phyloP scores from a whole-genome alignment of 2,329 filamentous ascomycete genomes.

The Dothiorella sarmentorum region DNA sequence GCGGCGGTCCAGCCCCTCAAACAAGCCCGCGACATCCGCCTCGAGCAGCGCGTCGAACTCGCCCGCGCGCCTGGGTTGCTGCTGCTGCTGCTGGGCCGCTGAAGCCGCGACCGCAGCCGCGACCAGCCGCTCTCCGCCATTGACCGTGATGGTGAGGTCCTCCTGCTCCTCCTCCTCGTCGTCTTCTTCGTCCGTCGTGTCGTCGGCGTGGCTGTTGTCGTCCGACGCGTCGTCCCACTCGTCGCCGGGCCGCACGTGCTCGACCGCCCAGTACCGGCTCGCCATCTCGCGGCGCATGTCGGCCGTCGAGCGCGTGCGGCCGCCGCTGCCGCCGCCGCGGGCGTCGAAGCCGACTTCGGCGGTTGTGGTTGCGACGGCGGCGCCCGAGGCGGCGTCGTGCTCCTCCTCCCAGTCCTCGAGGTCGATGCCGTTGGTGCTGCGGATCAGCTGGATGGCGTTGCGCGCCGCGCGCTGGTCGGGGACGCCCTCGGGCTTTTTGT shows the following conservation, averaged over 20 bases:
- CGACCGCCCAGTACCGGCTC: constrained; percentile 1
- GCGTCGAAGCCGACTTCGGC: constrained; percentile 6
- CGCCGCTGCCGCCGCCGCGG: neutral
- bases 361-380: neutral
- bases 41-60: constrained; percentile 2
- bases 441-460: constrained; percentile 16
- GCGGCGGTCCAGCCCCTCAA: neutral
- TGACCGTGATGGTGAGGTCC: neutral
- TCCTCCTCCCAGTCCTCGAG: constrained; percentile 15
- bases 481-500: constrained; percentile 1
- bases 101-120: neutral
- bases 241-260: neutral
- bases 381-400: neutral
- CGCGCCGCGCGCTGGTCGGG: constrained; percentile 12
- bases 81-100: neutral
- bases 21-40: neutral
- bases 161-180: neutral
- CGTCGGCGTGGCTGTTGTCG: neutral
- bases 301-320: constrained; percentile 6
- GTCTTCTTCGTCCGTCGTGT: neutral
- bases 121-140: neutral
- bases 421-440: constrained; percentile 13
- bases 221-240: constrained; percentile 2
- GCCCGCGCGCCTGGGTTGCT: neutral
- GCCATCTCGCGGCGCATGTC: constrained; percentile 11